Conservation (phyloP, 345 rosid species). For the Erucastrum elatum region DNA sequence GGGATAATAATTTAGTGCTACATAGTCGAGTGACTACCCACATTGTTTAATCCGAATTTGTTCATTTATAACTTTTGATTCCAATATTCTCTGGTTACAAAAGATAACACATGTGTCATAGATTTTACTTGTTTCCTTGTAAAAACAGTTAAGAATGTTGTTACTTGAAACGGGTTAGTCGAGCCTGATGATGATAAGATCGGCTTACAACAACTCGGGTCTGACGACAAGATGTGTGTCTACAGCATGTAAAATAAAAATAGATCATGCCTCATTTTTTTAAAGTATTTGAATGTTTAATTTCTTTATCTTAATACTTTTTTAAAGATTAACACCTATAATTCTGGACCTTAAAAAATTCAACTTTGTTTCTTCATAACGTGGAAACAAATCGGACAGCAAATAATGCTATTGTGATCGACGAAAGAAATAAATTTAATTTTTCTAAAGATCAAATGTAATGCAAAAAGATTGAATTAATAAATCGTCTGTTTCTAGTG, state of each 20-base stretch:
- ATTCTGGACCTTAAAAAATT: too few relatives aligned
- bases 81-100: neutral
- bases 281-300: neutral
- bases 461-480: neutral
- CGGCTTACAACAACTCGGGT: neutral
- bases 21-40: too few relatives aligned
- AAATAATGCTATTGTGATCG: neutral
- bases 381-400: too few relatives aligned
- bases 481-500: conserved; percentile 5
- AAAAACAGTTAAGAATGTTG: neutral
- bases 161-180: neutral
- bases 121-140: neutral
- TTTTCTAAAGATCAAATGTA: neutral
- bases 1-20: too few relatives aligned
- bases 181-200: neutral
- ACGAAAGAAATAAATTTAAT: neutral
- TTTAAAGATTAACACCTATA: neutral
- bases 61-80: too few relatives aligned
- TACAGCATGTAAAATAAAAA: neutral
- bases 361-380: too few relatives aligned
- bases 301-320: neutral
- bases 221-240: neutral
- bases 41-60: too few relatives aligned
- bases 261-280: neutral
- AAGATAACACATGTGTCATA: neutral